Percentiles rank a stretch among this genome's conserved stretches.
These are phyloP conservation scores for Debaryomyces hansenii DNA, from an alignment of 805 yeast genomes.

Conservation along the genomic window DNA sequence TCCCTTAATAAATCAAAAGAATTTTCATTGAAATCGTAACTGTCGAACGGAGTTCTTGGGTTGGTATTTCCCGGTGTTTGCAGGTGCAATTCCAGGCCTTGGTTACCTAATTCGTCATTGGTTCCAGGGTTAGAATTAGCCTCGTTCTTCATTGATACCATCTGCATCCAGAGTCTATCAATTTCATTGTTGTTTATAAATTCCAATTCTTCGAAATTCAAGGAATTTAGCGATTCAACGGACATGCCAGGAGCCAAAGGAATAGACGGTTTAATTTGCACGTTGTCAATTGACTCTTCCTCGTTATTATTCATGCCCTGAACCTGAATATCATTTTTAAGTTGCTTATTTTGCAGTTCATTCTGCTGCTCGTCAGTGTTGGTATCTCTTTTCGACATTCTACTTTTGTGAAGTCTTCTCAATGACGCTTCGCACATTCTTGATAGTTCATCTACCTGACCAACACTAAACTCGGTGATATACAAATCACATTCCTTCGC, in stretches of 20 bases:
- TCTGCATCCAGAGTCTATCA: constrained; percentile 37
- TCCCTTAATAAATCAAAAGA: neutral
- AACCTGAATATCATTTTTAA: neutral
- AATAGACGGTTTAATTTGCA: neutral
- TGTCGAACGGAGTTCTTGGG: neutral
- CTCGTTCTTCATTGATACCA: constrained; percentile 21
- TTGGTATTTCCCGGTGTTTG: neutral
- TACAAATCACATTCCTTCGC: constrained; percentile 1
- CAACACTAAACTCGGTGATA: too few species aligned
- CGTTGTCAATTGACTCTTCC: neutral
- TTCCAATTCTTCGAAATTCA: constrained; percentile 12
- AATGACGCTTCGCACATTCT: neutral
- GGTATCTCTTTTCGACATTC: too few species aligned
- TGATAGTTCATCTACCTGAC: neutral
- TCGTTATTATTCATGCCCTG: neutral
- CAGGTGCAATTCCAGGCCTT: neutral
- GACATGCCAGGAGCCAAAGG: neutral
- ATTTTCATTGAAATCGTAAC: neutral
- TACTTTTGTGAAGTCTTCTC: too few species aligned
- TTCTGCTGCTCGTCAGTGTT: too few species aligned
- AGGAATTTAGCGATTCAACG: neutral
- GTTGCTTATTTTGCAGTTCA: too few species aligned
- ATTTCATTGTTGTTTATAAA: constrained; percentile 28
- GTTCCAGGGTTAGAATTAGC: neutral
- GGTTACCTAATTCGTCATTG: neutral